These are phyloP conservation scores for Xylariaceae sp. DNA, from an alignment of 2,329 filamentous ascomycete genomes.

Conservation along the genomic window DNA sequence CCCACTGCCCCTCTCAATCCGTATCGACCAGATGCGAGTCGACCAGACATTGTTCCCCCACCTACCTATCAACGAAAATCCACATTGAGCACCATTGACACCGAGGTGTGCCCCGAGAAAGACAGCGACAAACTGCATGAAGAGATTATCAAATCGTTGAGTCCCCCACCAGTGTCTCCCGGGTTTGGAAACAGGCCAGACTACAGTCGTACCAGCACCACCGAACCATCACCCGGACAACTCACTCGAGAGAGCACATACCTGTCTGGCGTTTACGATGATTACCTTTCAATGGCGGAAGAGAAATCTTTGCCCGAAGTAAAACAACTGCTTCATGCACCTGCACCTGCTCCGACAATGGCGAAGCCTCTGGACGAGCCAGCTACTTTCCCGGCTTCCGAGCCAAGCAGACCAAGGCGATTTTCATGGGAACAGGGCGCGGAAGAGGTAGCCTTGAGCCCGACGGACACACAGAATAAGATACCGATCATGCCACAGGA, in stretches of 20 bases:
- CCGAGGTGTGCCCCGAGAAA: slow-evolving; percentile 51
- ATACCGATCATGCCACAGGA: slow-evolving; percentile 5
- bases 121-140: slow-evolving; percentile 71
- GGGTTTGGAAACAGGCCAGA: slow-evolving; percentile 14
- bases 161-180: slow-evolving; percentile 40
- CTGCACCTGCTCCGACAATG: slow-evolving; percentile 1
- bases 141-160: slow-evolving; percentile 71
- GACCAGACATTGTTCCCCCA: slow-evolving; percentile 36
- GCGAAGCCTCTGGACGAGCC: slow-evolving; percentile 20
- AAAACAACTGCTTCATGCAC: slow-evolving; percentile 16
- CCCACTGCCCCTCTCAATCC: slow-evolving; percentile 47
- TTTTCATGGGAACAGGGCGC: slow-evolving; percentile 44
- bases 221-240: slow-evolving; percentile 15
- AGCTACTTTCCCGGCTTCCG: slow-evolving; percentile 14
- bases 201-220: slow-evolving; percentile 7
- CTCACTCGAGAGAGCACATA: slow-evolving; percentile 57
- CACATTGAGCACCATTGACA: slow-evolving; percentile 48
- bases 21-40: slow-evolving; percentile 34
- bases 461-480: slow-evolving; percentile 13
- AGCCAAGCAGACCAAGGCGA: slow-evolving; percentile 21
- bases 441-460: slow-evolving; percentile 21
- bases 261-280: slow-evolving; percentile 64
- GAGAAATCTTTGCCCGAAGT: slow-evolving; percentile 37
- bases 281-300: slow-evolving; percentile 58
- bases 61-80: slow-evolving; percentile 40